Percentiles rank a stretch among this genome's conserved stretches.
phyloP scores from a whole-genome alignment of 106 monocot genomes.

The Ottelia alismoides region DNA sequence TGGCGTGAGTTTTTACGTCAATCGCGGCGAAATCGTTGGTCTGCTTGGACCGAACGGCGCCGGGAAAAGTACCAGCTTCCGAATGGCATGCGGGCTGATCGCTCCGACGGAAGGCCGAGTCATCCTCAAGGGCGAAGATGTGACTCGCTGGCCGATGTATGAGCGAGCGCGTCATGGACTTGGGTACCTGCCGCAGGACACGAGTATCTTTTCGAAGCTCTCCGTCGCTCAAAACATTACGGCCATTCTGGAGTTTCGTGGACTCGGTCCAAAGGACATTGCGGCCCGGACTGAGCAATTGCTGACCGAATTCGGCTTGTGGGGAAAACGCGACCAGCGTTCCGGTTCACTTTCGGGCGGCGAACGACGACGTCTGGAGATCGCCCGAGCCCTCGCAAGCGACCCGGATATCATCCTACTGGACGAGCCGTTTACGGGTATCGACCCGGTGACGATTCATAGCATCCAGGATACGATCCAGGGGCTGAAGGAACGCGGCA shows the following conservation, averaged over 20 bases:
- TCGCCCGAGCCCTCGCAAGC: too few relatives aligned
- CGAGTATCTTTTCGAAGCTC: background rate
- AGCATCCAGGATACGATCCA: too few relatives aligned
- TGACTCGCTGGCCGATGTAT: background rate
- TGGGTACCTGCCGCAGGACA: background rate
- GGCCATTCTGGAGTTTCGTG: background rate
- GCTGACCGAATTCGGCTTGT: background rate
- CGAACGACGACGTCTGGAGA: background rate
- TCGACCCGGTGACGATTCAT: too few relatives aligned
- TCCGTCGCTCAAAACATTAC: background rate
- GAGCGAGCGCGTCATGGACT: background rate
- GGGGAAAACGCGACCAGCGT: background rate
- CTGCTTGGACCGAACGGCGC: background rate
- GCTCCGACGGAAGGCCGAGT: background rate
- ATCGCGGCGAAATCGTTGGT: background rate
- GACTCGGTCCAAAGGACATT: background rate
- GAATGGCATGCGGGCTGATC: background rate
- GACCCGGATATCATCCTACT: too few relatives aligned
- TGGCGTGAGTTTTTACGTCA: background rate
- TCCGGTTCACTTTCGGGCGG: background rate
- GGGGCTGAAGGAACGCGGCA: too few relatives aligned
- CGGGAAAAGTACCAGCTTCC: too few relatives aligned
- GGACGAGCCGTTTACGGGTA: too few relatives aligned
- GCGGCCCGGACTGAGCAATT: background rate
- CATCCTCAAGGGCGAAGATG: background rate